Conservation (phyloP, 306 rosid species). For the Prunus davidiana region DNA sequence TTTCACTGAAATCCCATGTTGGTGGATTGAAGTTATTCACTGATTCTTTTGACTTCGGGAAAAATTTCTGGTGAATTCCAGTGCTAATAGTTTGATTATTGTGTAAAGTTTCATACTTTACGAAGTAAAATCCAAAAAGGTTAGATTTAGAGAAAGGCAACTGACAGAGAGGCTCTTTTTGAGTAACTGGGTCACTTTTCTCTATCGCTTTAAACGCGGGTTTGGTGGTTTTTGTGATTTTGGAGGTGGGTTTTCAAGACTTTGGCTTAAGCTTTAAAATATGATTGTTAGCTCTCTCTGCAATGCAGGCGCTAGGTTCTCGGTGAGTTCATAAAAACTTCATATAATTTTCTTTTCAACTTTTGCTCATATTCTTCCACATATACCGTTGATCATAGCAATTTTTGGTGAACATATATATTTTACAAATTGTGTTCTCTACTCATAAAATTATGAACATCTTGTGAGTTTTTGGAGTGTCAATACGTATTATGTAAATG, state of each 20-base stretch:
- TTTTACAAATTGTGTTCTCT: background rate
- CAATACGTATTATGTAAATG: too few relatives aligned
- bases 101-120: constrained; percentile 4
- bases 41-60: background rate
- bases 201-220: background rate
- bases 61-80: background rate
- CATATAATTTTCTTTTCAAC: background rate
- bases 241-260: constrained; percentile 17
- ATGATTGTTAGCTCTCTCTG: constrained; percentile 71
- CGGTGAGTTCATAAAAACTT: constrained; percentile 45
- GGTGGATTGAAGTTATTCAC: background rate
- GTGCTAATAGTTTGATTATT: background rate
- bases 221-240: background rate
- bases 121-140: background rate
- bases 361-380: background rate
- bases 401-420: background rate
- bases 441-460: background rate
- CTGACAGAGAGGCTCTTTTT: background rate
- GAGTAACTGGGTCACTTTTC: constrained; percentile 9
- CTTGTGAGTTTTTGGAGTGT: too few relatives aligned
- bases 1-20: constrained; percentile 1
- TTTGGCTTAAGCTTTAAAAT: constrained; percentile 8
- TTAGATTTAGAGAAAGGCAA: background rate
- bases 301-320: constrained; percentile 73
- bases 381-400: background rate